These are phyloP conservation scores for Rubroboletus pulcherrimus DNA, from an alignment of 768 basidiomycete species.

Conservation along the genomic window DNA sequence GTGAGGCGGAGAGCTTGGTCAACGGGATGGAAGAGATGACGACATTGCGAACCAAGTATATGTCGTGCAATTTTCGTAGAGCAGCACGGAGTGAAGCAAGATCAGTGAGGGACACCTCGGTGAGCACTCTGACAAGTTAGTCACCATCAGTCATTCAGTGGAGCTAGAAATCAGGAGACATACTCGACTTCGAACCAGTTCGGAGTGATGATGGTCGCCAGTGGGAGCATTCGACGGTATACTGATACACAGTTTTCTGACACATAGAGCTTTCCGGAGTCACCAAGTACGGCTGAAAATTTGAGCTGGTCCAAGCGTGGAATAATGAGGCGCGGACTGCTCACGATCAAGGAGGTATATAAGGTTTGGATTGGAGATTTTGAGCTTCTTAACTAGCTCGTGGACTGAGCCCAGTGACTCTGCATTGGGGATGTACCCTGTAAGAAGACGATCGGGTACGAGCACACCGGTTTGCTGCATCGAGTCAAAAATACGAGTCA, in stretches of 20 bases:
- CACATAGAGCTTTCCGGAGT: conserved; percentile 86
- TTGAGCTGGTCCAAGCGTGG: background rate
- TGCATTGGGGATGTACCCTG: conserved; percentile 88
- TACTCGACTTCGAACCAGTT: conserved; percentile 99
- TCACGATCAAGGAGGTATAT: conserved; percentile 91
- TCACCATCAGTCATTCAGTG: background rate
- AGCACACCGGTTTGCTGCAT: conserved; percentile 79
- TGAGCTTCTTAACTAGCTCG: conserved; percentile 58
- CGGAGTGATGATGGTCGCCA: conserved; percentile 92
- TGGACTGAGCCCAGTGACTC: conserved; percentile 69
- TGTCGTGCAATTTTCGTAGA: conserved; percentile 69
- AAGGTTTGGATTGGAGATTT: conserved; percentile 51
- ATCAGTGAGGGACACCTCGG: conserved; percentile 66
- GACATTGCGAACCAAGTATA: conserved; percentile 76
- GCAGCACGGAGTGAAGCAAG: conserved; percentile 62
- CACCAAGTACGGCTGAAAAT: conserved; percentile 84
- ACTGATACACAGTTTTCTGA: conserved; percentile 81
- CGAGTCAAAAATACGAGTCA: conserved; percentile 67
- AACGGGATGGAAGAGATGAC: conserved; percentile 90
- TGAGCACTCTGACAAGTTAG: conserved; percentile 56
- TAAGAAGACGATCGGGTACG: conserved; percentile 68
- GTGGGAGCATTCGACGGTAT: conserved; percentile 73
- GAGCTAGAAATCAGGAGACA: conserved; percentile 4
- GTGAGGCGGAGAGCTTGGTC: conserved; percentile 52
- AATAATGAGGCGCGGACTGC: conserved; percentile 27